Percentiles rank a stretch among this genome's conserved stretches.
Evolutionary conservation across 768 basidiomycete genomes (phyloP).

Genomic region (Tylopilus vinaceipallidus): DNA sequence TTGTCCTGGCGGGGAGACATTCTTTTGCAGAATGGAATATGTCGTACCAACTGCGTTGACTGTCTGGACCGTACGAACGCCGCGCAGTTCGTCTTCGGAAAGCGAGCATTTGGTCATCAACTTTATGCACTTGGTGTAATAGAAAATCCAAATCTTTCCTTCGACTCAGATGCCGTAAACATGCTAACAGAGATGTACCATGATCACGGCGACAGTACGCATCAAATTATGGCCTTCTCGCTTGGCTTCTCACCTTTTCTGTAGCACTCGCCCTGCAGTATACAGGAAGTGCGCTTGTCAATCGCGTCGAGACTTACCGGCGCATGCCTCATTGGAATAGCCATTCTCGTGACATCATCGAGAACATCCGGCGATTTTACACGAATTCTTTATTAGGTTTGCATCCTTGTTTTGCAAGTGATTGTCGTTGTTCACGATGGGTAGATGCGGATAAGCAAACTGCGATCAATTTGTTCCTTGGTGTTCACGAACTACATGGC

Average conservation of each 20-base stretch:
- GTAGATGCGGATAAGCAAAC: slow-evolving; percentile 95
- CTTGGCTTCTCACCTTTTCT: neutral
- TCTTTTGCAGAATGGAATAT: slow-evolving; percentile 86
- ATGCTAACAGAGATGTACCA: slow-evolving; percentile 99
- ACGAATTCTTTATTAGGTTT: slow-evolving; percentile 88
- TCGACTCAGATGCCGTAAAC: slow-evolving; percentile 93
- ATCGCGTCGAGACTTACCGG: slow-evolving; percentile 93
- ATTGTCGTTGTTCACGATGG: neutral
- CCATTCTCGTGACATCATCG: slow-evolving; percentile 94
- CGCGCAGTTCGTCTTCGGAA: slow-evolving; percentile 95
- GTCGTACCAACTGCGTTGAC: slow-evolving; percentile 94
- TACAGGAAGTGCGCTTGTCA: slow-evolving; percentile 94
- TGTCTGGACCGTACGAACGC: slow-evolving; percentile 96
- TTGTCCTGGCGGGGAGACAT: slow-evolving; percentile 60
- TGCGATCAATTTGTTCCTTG: slow-evolving; percentile 96
- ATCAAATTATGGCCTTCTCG: neutral
- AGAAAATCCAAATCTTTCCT: slow-evolving; percentile 78
- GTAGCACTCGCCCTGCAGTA: slow-evolving; percentile 93
- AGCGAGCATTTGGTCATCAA: slow-evolving; percentile 92
- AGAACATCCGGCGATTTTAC: slow-evolving; percentile 92
- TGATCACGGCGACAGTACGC: slow-evolving; percentile 91
- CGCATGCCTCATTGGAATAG: slow-evolving; percentile 97
- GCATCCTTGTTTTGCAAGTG: neutral
- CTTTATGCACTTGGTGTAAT: slow-evolving; percentile 92
- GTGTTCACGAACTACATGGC: slow-evolving; percentile 60